Conservation (phyloP, 2,329 filamentous ascomycete genomes). For the Penicillium freii region DNA sequence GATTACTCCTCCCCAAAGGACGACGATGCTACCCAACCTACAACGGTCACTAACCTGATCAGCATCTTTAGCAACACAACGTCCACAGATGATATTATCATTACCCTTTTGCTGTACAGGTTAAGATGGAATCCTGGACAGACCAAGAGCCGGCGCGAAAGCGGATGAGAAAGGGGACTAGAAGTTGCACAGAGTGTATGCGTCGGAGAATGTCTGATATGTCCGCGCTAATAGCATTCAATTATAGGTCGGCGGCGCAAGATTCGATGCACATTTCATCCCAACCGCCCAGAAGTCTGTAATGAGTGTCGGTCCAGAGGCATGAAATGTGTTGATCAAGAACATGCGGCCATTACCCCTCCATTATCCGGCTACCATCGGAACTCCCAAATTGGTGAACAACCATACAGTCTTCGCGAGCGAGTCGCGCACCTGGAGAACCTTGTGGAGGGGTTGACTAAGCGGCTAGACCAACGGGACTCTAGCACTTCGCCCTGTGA, state of each 20-base stretch:
- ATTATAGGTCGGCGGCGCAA: conserved; percentile 41
- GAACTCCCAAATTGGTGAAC: conserved; percentile 20
- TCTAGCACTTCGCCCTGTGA: conserved; percentile 5
- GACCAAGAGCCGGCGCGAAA: conserved; percentile 40
- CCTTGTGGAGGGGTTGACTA: conserved; percentile 35
- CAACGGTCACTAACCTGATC: background rate
- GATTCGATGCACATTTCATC: conserved; percentile 43
- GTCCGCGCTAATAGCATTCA: background rate
- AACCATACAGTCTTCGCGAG: conserved; percentile 40
- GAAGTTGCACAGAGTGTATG: conserved; percentile 44
- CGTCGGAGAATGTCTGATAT: background rate
- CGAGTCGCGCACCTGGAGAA: conserved; percentile 40
- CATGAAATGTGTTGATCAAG: conserved; percentile 41
- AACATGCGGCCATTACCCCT: conserved; percentile 23
- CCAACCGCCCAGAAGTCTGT: conserved; percentile 34
- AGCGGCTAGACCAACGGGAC: conserved; percentile 30
- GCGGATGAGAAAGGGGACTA: conserved; percentile 46
- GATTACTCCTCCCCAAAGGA: background rate
- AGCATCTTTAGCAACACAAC: background rate
- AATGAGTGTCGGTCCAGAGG: conserved; percentile 44
- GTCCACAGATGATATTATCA: background rate
- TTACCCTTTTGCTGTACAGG: background rate
- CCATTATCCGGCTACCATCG: background rate
- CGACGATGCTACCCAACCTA: background rate
- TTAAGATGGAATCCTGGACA: conserved; percentile 22